These are phyloP conservation scores for Solanum pennellii DNA, from an alignment of 257 asterid species.

Conservation along the genomic window DNA sequence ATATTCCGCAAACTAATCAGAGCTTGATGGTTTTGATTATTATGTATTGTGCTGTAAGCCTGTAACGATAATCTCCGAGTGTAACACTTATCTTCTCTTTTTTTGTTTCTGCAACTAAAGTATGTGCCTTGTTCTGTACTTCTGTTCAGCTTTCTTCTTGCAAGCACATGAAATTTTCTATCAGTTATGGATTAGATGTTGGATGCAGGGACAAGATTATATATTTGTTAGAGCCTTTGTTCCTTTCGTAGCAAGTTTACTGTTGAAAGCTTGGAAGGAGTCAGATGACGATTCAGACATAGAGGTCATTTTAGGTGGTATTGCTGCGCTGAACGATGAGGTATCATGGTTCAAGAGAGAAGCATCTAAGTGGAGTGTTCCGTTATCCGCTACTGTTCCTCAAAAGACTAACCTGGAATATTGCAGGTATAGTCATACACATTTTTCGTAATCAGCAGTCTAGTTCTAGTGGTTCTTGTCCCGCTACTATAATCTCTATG, in stretches of 20 bases:
- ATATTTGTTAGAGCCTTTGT: conserved; percentile 66
- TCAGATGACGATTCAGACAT: conserved; percentile 39
- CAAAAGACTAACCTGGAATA: conserved; percentile 49
- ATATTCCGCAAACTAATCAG: neutral
- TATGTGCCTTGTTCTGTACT: neutral
- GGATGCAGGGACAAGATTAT: conserved; percentile 79
- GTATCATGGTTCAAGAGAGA: conserved; percentile 72
- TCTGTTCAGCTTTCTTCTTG: neutral
- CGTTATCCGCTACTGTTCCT: conserved; percentile 33
- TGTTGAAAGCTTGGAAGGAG: conserved; percentile 70
- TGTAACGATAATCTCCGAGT: neutral
- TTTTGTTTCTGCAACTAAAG: neutral
- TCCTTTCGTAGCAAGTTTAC: conserved; percentile 49
- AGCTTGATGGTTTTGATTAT: neutral
- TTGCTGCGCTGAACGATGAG: conserved; percentile 67
- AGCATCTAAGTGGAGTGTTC: conserved; percentile 66
- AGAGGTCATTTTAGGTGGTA: conserved; percentile 53
- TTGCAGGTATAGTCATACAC: conserved; percentile 40
- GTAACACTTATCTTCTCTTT: neutral
- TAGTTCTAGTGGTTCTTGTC: neutral
- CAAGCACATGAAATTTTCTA: neutral
- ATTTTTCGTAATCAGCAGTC: neutral
- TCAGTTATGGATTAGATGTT: neutral
- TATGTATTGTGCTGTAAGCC: neutral
- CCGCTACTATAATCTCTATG: neutral